These are phyloP conservation scores for Umbilicaria muhlenbergii DNA, from an alignment of 495 filamentous ascomycete genomes.

Conservation along the genomic window DNA sequence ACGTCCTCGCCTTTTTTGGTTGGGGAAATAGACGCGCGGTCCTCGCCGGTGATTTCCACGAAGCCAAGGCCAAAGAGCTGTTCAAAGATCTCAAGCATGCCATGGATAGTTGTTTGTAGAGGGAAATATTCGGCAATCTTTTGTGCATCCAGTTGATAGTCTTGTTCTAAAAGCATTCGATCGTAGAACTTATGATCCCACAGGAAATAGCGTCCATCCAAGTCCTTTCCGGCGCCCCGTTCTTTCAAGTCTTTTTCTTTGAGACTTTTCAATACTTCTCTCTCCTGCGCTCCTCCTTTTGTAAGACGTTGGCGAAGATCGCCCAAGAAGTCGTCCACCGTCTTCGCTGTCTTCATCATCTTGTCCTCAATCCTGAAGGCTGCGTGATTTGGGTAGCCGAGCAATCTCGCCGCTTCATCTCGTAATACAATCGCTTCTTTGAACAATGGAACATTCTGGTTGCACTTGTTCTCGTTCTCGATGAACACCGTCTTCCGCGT, in stretches of 20 bases:
- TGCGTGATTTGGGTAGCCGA: constrained; percentile 88
- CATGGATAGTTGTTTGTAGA: constrained; percentile 61
- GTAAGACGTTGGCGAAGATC: constrained; percentile 63
- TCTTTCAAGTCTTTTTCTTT: constrained; percentile 64
- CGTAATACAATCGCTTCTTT: constrained; percentile 73
- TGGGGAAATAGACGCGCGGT: constrained; percentile 37
- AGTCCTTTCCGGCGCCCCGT: constrained; percentile 32
- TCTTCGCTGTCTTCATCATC: constrained; percentile 89
- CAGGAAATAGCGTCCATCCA: constrained; percentile 68
- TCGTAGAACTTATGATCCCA: constrained; percentile 89
- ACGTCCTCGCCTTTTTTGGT: constrained; percentile 47
- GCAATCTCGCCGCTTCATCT: constrained; percentile 79
- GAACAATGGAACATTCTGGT: constrained; percentile 76
- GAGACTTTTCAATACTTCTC: constrained; percentile 49
- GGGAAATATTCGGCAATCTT: constrained; percentile 93
- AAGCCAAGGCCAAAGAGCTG: constrained; percentile 84
- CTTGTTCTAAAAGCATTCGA: constrained; percentile 79
- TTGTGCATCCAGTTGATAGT: constrained; percentile 77
- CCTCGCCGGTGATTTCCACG: constrained; percentile 55
- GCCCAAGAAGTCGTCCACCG: constrained; percentile 68
- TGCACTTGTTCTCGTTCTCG: constrained; percentile 66
- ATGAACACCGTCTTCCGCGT: constrained; percentile 41
- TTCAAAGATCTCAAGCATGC: constrained; percentile 93
- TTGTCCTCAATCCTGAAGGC: constrained; percentile 86
- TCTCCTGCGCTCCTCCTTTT: constrained; percentile 65